phyloP scores from a whole-genome alignment of 352 stramenopile species.

The Globisporangium viniferum region DNA sequence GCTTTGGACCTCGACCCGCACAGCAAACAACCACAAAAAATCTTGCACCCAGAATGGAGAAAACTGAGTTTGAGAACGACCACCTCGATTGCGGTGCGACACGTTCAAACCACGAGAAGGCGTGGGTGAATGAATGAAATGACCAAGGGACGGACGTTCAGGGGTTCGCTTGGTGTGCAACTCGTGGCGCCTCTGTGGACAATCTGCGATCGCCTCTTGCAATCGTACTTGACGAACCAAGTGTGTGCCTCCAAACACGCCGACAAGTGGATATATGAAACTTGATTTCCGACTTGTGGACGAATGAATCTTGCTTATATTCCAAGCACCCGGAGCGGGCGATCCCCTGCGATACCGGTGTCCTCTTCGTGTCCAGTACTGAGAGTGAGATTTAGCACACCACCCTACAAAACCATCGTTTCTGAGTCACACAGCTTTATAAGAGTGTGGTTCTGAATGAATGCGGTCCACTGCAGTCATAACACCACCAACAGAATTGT shows the following conservation, averaged over 20 bases:
- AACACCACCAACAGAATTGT: background rate
- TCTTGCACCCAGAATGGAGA: background rate
- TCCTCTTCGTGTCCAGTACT: background rate
- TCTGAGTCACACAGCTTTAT: background rate
- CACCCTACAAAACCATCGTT: background rate
- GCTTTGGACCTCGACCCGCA: background rate
- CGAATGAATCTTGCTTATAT: background rate
- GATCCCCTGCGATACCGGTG: background rate
- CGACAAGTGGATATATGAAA: background rate
- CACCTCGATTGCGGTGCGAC: slow-evolving; percentile 1
- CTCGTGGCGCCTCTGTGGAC: background rate
- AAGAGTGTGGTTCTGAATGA: background rate
- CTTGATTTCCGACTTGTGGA: background rate
- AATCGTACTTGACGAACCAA: background rate
- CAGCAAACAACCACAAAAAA: background rate
- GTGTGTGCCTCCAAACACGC: background rate
- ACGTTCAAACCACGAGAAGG: background rate
- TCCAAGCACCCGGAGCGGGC: no score
- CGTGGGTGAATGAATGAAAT: background rate
- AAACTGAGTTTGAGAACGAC: background rate
- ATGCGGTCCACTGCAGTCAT: background rate
- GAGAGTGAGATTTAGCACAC: background rate
- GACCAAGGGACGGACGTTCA: background rate
- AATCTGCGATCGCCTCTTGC: no score
- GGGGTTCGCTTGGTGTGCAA: no score